These are phyloP conservation scores for Elsinoe perseae DNA, from an alignment of 2,329 filamentous ascomycete species.

Conservation along the genomic window DNA sequence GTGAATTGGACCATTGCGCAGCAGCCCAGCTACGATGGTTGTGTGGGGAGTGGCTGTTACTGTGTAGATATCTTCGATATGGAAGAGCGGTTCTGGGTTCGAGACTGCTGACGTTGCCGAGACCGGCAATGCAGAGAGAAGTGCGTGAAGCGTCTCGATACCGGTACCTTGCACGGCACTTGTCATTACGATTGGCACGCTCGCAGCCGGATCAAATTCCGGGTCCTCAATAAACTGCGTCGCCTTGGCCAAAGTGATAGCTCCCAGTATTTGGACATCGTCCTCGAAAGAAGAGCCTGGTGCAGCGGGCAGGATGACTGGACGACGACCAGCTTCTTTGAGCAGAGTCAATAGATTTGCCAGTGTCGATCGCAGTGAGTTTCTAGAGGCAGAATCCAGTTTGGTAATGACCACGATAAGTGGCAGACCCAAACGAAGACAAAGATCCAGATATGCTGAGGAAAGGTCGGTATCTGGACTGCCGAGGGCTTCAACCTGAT, in stretches of 20 bases:
- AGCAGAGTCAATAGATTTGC: slow-evolving; percentile 66
- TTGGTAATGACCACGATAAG: slow-evolving; percentile 83
- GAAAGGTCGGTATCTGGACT: slow-evolving; percentile 60
- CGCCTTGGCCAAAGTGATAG: slow-evolving; percentile 51
- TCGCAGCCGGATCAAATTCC: slow-evolving; percentile 36
- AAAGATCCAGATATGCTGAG: slow-evolving; percentile 74
- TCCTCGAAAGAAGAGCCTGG: slow-evolving; percentile 28
- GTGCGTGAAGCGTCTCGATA: slow-evolving; percentile 71
- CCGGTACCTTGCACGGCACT: slow-evolving; percentile 80
- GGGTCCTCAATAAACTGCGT: slow-evolving; percentile 49
- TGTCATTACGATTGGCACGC: slow-evolving; percentile 79
- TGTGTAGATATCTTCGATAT: slow-evolving; percentile 84
- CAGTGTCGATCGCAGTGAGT: slow-evolving; percentile 61
- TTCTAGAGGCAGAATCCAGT: slow-evolving; percentile 72
- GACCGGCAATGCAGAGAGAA: slow-evolving; percentile 68
- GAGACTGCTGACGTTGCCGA: slow-evolving; percentile 32
- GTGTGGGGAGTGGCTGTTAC: slow-evolving; percentile 37
- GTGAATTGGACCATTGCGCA: slow-evolving; percentile 69
- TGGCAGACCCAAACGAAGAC: slow-evolving; percentile 69
- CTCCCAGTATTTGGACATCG: slow-evolving; percentile 51
- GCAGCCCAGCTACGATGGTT: slow-evolving; percentile 71
- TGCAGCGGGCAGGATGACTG: slow-evolving; percentile 55
- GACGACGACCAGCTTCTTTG: slow-evolving; percentile 66
- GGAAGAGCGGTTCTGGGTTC: slow-evolving; percentile 51
- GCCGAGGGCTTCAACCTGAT: slow-evolving; percentile 19